Base-by-base conservation (phyloP, 345 rosid species). In the Bruguiera gymnorhiza region DNA sequence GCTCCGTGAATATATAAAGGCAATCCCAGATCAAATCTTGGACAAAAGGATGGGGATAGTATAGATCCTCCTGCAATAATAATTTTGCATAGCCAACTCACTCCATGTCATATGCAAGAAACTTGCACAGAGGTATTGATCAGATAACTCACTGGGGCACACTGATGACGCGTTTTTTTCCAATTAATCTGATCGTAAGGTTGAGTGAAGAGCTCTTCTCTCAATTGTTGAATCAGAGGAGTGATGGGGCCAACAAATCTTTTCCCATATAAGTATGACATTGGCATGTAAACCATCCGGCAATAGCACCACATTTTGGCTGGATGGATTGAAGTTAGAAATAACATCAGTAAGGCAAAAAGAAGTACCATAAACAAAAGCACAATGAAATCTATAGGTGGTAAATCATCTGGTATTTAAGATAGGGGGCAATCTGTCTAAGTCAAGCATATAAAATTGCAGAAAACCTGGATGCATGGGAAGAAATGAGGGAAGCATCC, bases 241-340 rank as follows among this genome's bases (percentile, higher is more conserved):
- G 77, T 73, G 15, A 66, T 73, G 21, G 68, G 62, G 11, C 67
- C 77, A 1, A 73, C 77, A 39, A 67, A 73, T 36, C 77, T 27
- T 61, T 66, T 73, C 4, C 77, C 77, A 6, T 73, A 73, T 15
- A 73, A 51, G 55, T 73, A 73, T 24, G 77, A 67, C 77, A 73
- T 73, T 2, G 77, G 77, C 77, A 73, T 73, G 72, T 73, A 73
- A 26, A 73, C 77, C 62, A 60, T 30, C 30, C 77, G 72, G 67
- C 68, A 61, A 20, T 67, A 73, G 46, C 77, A 72, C 70, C 70
- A 67, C 68, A 68, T 68, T 62, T 74, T 74, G 48, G 70, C 76
- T 58, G 74, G 34, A 62, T 48, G 74, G 34, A 62, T 70, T 56
- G 26, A 20, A 20, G 26, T 15, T 20, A 36, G n/a, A 31, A 32